Evolutionary conservation across 2,329 filamentous ascomycete genomes (phyloP), one percentile per base, ranked within the genome.

Genomic region (Plenodomus biglobosus): DNA sequence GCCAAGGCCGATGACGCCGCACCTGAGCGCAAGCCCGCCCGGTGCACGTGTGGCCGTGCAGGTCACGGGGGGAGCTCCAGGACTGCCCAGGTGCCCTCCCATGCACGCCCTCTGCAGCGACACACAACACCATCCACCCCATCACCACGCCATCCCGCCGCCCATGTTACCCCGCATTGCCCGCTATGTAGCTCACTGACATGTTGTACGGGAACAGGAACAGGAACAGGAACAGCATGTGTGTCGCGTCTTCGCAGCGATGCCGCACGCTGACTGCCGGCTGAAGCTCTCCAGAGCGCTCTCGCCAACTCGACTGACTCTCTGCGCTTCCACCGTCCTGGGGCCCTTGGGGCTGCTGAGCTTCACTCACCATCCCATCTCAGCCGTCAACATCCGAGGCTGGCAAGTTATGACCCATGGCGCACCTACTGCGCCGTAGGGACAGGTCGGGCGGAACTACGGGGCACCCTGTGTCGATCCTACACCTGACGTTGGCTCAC

Each of bases 1-100:
- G 42, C 42, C 55, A 58, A 52, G 40, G 42, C 39, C 16, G 36
- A 36, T 38, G 24, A 39, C 16, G 20, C 44, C 42, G 38, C 35
- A 48, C 42, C 46, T 40, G n/a, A n/a, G n/a, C n/a, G n/a, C n/a
- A n/a, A n/a, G n/a, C n/a, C n/a, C n/a, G n/a, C n/a, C n/a, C n/a
- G n/a, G n/a, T n/a, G n/a, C n/a, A n/a, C n/a, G n/a, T n/a, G n/a
- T n/a, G n/a, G n/a, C n/a, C n/a, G n/a, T n/a, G n/a, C n/a, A n/a
- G n/a, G n/a, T n/a, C n/a, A n/a, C n/a, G n/a, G n/a, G n/a, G n/a
- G n/a, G n/a, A n/a, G n/a, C n/a, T n/a, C n/a, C n/a, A 51, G 52
- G 44, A 52, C 50, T 18, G 16, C 16, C 16, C 35, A 8, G 35
- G 7, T 37, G 35, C n/a, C n/a, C n/a, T n/a, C n/a, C n/a, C n/a